Conservation (phyloP, 495 filamentous ascomycete species). For the Penicillium coffeae region DNA sequence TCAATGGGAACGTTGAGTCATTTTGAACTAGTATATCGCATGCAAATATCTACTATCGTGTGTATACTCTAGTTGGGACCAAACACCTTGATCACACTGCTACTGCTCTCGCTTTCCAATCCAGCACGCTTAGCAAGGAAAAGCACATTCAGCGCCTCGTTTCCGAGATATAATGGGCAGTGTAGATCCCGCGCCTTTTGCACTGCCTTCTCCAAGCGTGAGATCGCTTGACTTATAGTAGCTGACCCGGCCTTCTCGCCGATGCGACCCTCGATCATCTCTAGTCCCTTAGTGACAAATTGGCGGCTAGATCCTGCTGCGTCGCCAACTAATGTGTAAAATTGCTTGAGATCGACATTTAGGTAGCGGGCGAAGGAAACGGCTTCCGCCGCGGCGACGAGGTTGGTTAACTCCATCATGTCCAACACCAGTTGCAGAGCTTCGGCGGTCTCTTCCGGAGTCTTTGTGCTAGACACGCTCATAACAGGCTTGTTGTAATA, state of each 20-base stretch:
- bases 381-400: conserved; percentile 62
- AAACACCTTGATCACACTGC: conserved; percentile 36
- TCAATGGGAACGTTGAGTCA: no score
- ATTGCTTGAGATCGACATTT: conserved; percentile 59
- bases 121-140: conserved; percentile 33
- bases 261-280: conserved; percentile 44
- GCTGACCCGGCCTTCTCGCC: conserved; percentile 26
- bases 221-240: conserved; percentile 54
- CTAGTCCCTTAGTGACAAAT: conserved; percentile 53
- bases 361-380: conserved; percentile 61
- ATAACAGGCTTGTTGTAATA: conserved; percentile 45
- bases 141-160: conserved; percentile 37
- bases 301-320: conserved; percentile 65
- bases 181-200: conserved; percentile 53
- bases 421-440: conserved; percentile 52
- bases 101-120: conserved; percentile 26
- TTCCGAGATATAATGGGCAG: conserved; percentile 40
- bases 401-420: conserved; percentile 60
- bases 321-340: conserved; percentile 63
- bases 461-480: conserved; percentile 25
- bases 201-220: conserved; percentile 56
- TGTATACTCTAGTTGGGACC: conserved; percentile 16
- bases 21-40: no score
- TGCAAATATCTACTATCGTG: no score
- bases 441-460: conserved; percentile 26